phyloP scores from a whole-genome alignment of 768 basidiomycete species.

The Serendipita vermifera region DNA sequence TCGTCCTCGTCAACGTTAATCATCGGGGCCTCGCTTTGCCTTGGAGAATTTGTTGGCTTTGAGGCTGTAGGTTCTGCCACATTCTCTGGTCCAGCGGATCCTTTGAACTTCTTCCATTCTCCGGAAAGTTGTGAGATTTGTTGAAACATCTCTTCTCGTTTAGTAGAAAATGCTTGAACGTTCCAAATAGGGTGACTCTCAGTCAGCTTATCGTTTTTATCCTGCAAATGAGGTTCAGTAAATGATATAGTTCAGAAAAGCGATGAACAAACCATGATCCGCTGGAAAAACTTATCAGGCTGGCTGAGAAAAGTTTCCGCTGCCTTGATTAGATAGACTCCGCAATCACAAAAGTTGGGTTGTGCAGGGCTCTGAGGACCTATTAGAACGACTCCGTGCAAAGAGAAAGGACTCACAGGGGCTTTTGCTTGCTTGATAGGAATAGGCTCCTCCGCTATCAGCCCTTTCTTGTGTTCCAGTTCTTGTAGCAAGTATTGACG shows the following conservation, averaged over 20 bases:
- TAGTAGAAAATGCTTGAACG: background rate
- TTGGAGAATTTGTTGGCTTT: no score
- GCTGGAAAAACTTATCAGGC: constrained; percentile 37
- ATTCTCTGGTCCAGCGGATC: background rate
- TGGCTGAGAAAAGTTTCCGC: constrained; percentile 60
- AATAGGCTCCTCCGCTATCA: constrained; percentile 23
- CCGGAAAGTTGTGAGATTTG: background rate
- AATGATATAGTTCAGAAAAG: background rate
- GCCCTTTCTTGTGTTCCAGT: constrained; percentile 54
- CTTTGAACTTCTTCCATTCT: background rate
- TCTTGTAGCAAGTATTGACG: constrained; percentile 58
- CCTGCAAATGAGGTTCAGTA: background rate
- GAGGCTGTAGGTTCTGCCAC: no score
- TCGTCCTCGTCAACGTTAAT: background rate
- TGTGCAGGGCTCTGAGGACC: constrained; percentile 68
- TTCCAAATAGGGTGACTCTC: background rate
- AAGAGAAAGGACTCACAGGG: background rate
- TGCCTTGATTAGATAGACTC: constrained; percentile 82
- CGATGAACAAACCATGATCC: constrained; percentile 30
- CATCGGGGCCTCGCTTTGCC: background rate
- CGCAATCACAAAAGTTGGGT: constrained; percentile 85
- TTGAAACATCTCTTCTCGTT: background rate
- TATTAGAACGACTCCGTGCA: background rate
- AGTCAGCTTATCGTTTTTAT: background rate
- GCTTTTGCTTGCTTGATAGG: constrained; percentile 33